Evolutionary conservation across 1,284 basidiomycete species (phyloP).

Genomic region (Schizophyllum commune): DNA sequence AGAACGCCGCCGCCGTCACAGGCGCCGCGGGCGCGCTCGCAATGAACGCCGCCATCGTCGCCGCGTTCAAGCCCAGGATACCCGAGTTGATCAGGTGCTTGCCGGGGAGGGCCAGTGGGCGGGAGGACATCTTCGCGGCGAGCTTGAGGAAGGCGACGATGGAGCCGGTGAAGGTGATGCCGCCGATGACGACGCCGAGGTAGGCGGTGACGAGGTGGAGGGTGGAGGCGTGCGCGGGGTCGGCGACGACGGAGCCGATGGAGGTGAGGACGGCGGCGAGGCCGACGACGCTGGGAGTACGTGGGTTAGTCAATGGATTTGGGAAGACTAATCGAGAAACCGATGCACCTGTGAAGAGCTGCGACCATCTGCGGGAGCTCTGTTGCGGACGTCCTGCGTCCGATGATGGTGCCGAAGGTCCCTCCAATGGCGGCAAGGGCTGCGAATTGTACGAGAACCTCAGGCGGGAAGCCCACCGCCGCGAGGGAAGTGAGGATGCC

Average conservation of each 20-base stretch:
- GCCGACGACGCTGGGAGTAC: conserved; percentile 67
- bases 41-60: conserved; percentile 71
- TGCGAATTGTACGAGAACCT: conserved; percentile 71
- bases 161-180: conserved; percentile 75
- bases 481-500: conserved; percentile 73
- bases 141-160: conserved; percentile 85
- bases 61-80: conserved; percentile 59
- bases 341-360: conserved; percentile 12
- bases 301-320: not conserved
- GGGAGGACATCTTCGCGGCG: conserved; percentile 70
- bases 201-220: conserved; percentile 79
- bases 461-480: conserved; percentile 73
- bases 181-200: conserved; percentile 77
- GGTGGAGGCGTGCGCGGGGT: conserved; percentile 54
- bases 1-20: conserved; percentile 65
- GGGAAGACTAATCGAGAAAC: not conserved
- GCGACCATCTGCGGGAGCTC: conserved; percentile 72
- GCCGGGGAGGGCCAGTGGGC: conserved; percentile 62
- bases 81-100: conserved; percentile 68
- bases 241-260: conserved; percentile 69
- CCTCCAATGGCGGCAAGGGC: conserved; percentile 66
- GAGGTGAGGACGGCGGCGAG: conserved; percentile 80
- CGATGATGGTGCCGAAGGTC: conserved; percentile 59
- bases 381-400: conserved; percentile 75
- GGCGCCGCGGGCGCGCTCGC: conserved; percentile 62